These are phyloP conservation scores for Elsinoe batatas DNA, from an alignment of 2,329 filamentous ascomycete species.

Conservation along the genomic window DNA sequence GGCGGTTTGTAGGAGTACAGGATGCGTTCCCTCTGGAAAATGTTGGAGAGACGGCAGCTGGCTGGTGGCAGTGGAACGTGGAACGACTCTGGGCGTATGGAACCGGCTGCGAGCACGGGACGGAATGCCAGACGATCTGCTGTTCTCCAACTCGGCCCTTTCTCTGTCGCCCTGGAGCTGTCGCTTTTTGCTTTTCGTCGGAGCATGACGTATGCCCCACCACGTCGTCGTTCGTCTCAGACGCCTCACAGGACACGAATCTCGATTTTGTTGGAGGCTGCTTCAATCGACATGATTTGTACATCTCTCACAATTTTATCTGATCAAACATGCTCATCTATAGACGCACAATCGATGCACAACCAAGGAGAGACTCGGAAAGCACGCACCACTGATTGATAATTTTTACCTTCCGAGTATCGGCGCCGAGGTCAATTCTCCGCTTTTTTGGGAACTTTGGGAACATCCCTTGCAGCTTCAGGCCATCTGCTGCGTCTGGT, in stretches of 20 bases:
- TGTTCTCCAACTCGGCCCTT: neutral
- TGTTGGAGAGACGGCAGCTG: neutral
- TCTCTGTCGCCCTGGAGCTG: neutral
- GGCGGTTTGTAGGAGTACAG: slow-evolving; percentile 8
- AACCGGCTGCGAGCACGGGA: neutral
- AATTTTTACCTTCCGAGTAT: slow-evolving; percentile 4
- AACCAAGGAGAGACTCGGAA: neutral
- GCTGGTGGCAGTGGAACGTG: neutral
- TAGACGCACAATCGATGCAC: neutral
- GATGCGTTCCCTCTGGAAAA: slow-evolving; percentile 1
- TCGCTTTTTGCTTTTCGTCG: neutral
- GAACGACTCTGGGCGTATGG: neutral
- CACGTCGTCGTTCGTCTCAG: neutral
- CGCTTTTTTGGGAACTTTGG: neutral
- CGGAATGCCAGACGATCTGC: neutral
- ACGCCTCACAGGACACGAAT: neutral
- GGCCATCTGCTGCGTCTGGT: neutral
- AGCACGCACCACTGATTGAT: slow-evolving; percentile 14
- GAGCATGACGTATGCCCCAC: slow-evolving; percentile 10
- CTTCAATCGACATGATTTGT: neutral
- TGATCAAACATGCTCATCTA: neutral
- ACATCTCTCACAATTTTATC: neutral
- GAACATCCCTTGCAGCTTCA: neutral
- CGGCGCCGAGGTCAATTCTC: neutral
- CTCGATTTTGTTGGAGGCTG: neutral